phyloP scores from a whole-genome alignment of 2,329 filamentous ascomycete genomes.

The Cladophialophora yegresii region DNA sequence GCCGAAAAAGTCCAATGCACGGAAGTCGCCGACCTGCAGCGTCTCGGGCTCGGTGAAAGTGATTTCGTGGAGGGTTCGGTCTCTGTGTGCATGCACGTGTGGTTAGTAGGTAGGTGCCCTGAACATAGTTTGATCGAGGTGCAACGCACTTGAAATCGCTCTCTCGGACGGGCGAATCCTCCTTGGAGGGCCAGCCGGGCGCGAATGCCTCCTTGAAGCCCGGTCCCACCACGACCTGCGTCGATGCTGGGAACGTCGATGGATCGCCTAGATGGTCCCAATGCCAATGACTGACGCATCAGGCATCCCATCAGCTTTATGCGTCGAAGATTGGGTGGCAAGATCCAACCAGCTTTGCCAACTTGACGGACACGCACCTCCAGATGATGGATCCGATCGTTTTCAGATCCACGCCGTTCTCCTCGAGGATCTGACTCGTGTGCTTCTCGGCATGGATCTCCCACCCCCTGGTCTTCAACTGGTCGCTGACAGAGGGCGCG shows the following conservation, averaged over 20 bases:
- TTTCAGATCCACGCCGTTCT: constrained; percentile 22
- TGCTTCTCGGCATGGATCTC: constrained; percentile 29
- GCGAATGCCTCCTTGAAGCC: constrained; percentile 52
- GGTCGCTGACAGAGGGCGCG: constrained; percentile 11
- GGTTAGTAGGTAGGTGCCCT: not conserved
- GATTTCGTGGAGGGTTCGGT: constrained; percentile 16
- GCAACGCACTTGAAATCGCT: constrained; percentile 40
- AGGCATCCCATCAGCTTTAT: not conserved
- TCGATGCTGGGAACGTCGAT: constrained; percentile 36
- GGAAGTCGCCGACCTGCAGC: constrained; percentile 42
- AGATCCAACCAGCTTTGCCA: not conserved
- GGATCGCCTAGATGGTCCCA: constrained; percentile 33
- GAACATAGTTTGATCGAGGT: not conserved
- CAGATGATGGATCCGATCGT: constrained; percentile 23
- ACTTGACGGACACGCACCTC: constrained; percentile 7
- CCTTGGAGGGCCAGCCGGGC: constrained; percentile 52
- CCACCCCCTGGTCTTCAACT: constrained; percentile 9
- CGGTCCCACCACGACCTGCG: constrained; percentile 56
- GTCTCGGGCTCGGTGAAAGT: constrained; percentile 14
- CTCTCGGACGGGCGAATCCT: constrained; percentile 39
- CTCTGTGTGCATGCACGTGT: constrained; percentile 1
- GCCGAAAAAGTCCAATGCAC: constrained; percentile 47
- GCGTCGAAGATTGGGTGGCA: not conserved
- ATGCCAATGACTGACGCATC: constrained; percentile 29
- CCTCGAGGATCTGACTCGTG: constrained; percentile 32